Base-by-base conservation (phyloP, 352 stramenopile species). In the Phytophthora melonis region DNA sequence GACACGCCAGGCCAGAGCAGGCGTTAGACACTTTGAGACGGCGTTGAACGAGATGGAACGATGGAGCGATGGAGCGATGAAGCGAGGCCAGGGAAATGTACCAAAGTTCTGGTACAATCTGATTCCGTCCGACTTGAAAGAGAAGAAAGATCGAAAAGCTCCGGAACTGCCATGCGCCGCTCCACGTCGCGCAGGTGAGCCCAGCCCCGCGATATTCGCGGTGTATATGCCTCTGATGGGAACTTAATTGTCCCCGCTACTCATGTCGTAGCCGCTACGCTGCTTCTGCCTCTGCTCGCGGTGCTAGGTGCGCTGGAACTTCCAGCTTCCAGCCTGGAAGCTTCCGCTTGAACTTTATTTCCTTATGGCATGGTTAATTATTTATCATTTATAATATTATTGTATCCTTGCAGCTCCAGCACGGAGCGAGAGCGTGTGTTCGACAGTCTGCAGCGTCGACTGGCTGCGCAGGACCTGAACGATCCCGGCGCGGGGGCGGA, bases 61-160 rank as follows among this genome's bases (percentile, higher is more conserved):
- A n/a, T n/a, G n/a, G n/a, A n/a, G n/a, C n/a, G n/a, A n/a, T n/a
- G n/a, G n/a, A n/a, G n/a, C n/a, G n/a, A n/a, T n/a, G n/a, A n/a
- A n/a, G n/a, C n/a, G 25, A 30, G 25, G 25, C 25, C 25, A 30
- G 25, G 25, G n/a, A 19, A 49, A 16, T 49, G 55, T 72, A 54
- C 64, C 64, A 54, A 3, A 11, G n/a, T 18, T 23, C 34, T 0
- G 45, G 47, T 54, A 57, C 39, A 41, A 65, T 77, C 63, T 73
- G 67, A 72, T 72, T 72, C 50, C 43, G 18, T 75, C 63, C 64
- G 60, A 74, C 66, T 74, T 27, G 55, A 68, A 10, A 43, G 11
- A 32, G 68, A 23, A 75, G 72, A 72, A 64, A 76, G 11, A 73
- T 23, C 47, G 58, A 75, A 66, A 57, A 79, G 68, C 67, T 75